Evolutionary conservation across 73 alveolate genomes (phyloP).

Genomic region (Urostyla sp.): DNA sequence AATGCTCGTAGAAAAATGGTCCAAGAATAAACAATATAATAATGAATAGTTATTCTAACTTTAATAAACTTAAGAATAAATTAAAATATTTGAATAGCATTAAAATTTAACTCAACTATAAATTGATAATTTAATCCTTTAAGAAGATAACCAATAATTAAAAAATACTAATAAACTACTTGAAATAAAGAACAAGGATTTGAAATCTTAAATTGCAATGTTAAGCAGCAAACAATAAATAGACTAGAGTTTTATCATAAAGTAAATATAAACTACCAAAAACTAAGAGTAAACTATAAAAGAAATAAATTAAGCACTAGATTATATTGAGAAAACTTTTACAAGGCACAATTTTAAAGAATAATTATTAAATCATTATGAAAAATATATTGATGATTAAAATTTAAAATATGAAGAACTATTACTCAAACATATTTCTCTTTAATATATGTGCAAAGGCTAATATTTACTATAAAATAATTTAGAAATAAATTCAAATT

Average conservation of each 20-base stretch:
- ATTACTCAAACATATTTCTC: slow-evolving; percentile 20
- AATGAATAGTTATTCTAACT: neutral
- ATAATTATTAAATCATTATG: slow-evolving; percentile 9
- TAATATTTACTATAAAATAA: neutral
- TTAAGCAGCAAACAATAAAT: neutral
- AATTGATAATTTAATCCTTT: slow-evolving; percentile 15
- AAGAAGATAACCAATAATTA: slow-evolving; percentile 6
- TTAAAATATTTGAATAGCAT: slow-evolving; percentile 3
- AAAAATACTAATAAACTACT: neutral
- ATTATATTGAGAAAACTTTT: slow-evolving; percentile 33
- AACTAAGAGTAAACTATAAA: slow-evolving; percentile 3
- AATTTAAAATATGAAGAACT: slow-evolving; percentile 31
- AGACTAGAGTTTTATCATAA: neutral
- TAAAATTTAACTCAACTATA: slow-evolving; percentile 1
- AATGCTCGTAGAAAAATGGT: slow-evolving; percentile 17
- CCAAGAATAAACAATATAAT: neutral
- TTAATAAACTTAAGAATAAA: slow-evolving; percentile 13
- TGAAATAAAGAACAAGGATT: neutral
- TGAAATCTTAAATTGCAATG: neutral
- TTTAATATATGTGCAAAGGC: neutral
- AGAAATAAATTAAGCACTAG: slow-evolving; percentile 31
- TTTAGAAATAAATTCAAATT: neutral
- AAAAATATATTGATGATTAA: neutral
- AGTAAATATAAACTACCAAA: neutral
- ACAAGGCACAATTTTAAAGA: slow-evolving; percentile 49